Evolutionary conservation across 305 asterid genomes (phyloP), one percentile per base, ranked within the genome.

Genomic region (Rubia peregrina): DNA sequence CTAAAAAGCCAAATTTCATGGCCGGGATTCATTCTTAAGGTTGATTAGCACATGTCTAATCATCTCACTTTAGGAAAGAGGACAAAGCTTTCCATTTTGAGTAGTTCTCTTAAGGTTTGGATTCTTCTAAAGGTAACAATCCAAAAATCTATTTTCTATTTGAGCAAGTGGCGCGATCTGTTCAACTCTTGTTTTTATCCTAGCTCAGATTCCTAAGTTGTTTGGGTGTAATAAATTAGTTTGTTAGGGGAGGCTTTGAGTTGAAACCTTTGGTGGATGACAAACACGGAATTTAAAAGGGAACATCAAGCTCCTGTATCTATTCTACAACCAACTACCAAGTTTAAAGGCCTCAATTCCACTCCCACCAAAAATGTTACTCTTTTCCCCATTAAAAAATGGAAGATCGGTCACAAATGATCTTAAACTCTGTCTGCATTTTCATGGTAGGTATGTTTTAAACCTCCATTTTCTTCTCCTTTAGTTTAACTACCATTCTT

Each of bases 61-160:
- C 86, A 88, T 73, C 80, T 95, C 74, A 95, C 99, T 71, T 83
- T 93, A 8, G 98, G 99, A 75, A 91, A 83, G 88, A 85, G 87
- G 88, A 86, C 98, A 71, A 90, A 87, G 80, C 82, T 95, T 55
- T 98, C 96, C 11, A 77, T 86, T 69, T 82, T 95, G 85, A 90
- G 98, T 73, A 91, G 95, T 81, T 95, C 98, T 81, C 97, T 95
- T 70, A 95, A 91, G 88, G 97, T 91, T 66, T 94, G 98, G 97
- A 89, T 91, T 79, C 94, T 91, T 80, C 87, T 90, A 22, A 95
- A 91, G 97, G 99, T 90, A 83, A 67, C 86, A 62, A 49, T 60
- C 55, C 21, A 21, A 8, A 19, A 53, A 63, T 30, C 26, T 38
- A 16, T 17, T 72, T 56, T 9, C 56, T 49, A 7, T 38, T 19